These are phyloP conservation scores for Cicer yamashitae DNA, from an alignment of 306 rosid species.

Conservation along the genomic window DNA sequence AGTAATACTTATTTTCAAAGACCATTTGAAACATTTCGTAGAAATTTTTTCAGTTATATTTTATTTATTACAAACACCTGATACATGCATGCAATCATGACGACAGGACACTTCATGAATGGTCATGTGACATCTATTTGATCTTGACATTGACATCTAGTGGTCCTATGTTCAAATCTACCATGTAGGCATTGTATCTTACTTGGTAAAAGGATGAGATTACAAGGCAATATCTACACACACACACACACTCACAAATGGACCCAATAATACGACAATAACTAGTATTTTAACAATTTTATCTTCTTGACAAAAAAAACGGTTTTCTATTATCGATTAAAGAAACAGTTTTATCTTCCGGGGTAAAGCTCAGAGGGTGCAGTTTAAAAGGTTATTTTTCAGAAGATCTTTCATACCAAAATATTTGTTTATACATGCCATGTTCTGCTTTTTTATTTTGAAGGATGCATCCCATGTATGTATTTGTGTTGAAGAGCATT, in stretches of 20 bases:
- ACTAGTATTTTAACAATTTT: neutral
- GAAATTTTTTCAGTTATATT: neutral
- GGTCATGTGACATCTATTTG: constrained; percentile 19
- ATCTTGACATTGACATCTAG: constrained; percentile 16
- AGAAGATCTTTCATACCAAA: constrained; percentile 4
- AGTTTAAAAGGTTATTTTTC: constrained; percentile 19
- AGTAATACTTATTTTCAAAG: neutral
- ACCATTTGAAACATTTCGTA: constrained; percentile 17
- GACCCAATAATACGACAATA: constrained; percentile 9
- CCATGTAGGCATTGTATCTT: neutral
- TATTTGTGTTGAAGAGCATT: constrained; percentile 25
- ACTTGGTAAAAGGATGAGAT: neutral
- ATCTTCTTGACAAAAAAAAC: neutral
- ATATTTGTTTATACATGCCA: constrained; percentile 9
- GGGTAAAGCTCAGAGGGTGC: constrained; percentile 18
- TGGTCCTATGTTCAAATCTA: neutral
- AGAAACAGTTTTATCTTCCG: neutral
- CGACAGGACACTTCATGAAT: constrained; percentile 5
- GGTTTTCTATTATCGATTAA: no score
- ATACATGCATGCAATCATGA: constrained; percentile 3
- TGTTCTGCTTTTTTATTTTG: constrained; percentile 15
- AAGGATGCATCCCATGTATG: constrained; percentile 13
- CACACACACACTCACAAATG: neutral
- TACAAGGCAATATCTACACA: neutral
- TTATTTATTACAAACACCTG: constrained; percentile 24